These are phyloP conservation scores for Neofusicoccum ribis DNA, from an alignment of 2,329 filamentous ascomycete species.

Conservation along the genomic window DNA sequence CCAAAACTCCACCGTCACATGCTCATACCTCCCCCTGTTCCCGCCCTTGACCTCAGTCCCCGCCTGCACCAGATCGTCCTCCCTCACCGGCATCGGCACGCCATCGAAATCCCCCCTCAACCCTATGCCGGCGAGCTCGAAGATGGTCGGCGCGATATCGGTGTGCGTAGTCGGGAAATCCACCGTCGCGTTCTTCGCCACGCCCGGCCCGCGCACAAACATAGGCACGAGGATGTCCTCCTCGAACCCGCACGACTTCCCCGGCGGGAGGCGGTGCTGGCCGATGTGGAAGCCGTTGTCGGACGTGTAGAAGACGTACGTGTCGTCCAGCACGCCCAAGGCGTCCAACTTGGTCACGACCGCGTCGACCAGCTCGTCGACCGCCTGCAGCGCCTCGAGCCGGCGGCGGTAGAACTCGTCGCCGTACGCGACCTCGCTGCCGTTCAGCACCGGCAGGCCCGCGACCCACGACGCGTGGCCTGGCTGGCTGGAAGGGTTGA, in stretches of 20 bases:
- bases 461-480: conserved; percentile 50
- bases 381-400: conserved; percentile 52
- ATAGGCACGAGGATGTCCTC: conserved; percentile 45
- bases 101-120: conserved; percentile 37
- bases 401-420: conserved; percentile 55
- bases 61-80: conserved; percentile 20
- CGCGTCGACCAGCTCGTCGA: conserved; percentile 55
- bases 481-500: conserved; percentile 59
- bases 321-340: conserved; percentile 47
- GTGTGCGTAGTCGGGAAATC: conserved; percentile 41
- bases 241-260: conserved; percentile 41
- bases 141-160: conserved; percentile 40
- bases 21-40: conserved; percentile 29
- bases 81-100: conserved; percentile 33
- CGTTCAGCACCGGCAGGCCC: conserved; percentile 46
- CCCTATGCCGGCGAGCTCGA: conserved; percentile 32
- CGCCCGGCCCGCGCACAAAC: conserved; percentile 39
- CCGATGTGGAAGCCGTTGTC: conserved; percentile 45
- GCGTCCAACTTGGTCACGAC: conserved; percentile 44
- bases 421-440: conserved; percentile 51
- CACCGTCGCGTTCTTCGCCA: conserved; percentile 29
- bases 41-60: neutral
- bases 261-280: conserved; percentile 41
- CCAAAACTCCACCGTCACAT: conserved; percentile 46
- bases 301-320: conserved; percentile 41